phyloP scores from a whole-genome alignment of 2,329 filamentous ascomycete species.

The Microcyclospora tardicrescens region DNA sequence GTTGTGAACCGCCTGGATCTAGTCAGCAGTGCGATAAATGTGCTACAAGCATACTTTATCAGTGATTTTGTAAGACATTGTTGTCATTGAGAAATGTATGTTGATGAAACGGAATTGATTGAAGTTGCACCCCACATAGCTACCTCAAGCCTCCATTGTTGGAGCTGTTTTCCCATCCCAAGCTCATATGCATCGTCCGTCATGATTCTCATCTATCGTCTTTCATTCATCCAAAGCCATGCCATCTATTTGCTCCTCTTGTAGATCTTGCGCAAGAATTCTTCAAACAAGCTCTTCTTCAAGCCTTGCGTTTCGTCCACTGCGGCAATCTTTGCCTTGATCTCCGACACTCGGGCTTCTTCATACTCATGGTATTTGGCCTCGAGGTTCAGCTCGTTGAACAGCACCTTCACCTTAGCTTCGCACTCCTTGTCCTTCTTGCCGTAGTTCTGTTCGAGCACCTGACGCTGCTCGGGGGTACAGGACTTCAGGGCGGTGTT shows the following conservation, averaged over 20 bases:
- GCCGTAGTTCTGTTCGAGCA: constrained; percentile 89
- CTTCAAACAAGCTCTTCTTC: constrained; percentile 80
- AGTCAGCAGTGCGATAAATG: too few relatives aligned
- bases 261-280: constrained; percentile 93
- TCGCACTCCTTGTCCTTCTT: constrained; percentile 77
- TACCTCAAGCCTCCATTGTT: too few relatives aligned
- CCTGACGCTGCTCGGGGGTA: constrained; percentile 70
- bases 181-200: too few relatives aligned
- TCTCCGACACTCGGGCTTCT: constrained; percentile 69
- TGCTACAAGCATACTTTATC: too few relatives aligned
- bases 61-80: too few relatives aligned
- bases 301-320: constrained; percentile 79
- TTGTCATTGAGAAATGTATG: too few relatives aligned
- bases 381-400: constrained; percentile 72
- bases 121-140: too few relatives aligned
- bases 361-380: constrained; percentile 79
- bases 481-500: constrained; percentile 80
- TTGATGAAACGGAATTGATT: too few relatives aligned
- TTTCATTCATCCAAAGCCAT: too few relatives aligned
- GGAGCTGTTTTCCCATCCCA: too few relatives aligned
- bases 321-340: constrained; percentile 59
- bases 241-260: constrained; percentile 75
- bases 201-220: too few relatives aligned
- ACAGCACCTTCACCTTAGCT: constrained; percentile 76
- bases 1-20: too few relatives aligned